phyloP scores from a whole-genome alignment of 73 alveolate genomes.

The Uronychia setigera region DNA sequence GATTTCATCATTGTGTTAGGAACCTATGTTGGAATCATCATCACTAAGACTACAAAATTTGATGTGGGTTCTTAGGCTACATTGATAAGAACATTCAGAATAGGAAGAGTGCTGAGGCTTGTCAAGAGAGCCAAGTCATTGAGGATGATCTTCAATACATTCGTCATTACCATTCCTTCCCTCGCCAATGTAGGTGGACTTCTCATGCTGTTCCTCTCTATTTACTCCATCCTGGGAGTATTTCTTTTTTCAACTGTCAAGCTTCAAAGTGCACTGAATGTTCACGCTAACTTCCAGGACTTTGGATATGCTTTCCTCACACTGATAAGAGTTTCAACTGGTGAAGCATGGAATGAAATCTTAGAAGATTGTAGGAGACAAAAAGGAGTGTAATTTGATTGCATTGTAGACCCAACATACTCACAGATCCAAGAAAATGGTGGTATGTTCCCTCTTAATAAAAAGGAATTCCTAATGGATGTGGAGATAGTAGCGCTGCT shows the following conservation, averaged over 20 bases:
- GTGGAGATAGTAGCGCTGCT: not conserved
- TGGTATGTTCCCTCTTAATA: not conserved
- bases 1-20: conserved; percentile 90
- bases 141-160: conserved; percentile 60
- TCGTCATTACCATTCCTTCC: conserved; percentile 61
- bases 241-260: conserved; percentile 31
- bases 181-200: conserved; percentile 68
- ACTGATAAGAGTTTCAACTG: conserved; percentile 69
- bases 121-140: conserved; percentile 61
- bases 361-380: conserved; percentile 72
- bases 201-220: conserved; percentile 49
- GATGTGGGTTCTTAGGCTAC: conserved; percentile 47
- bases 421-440: conserved; percentile 1
- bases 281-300: conserved; percentile 47
- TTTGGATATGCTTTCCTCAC: conserved; percentile 61
- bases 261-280: conserved; percentile 26
- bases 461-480: not conserved
- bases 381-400: conserved; percentile 16
- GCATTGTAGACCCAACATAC: conserved; percentile 42
- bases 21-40: conserved; percentile 57
- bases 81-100: conserved; percentile 64
- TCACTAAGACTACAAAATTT: conserved; percentile 53
- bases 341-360: conserved; percentile 89
- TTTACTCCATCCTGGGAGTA: conserved; percentile 57
- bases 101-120: conserved; percentile 66